phyloP scores from a whole-genome alignment of 345 rosid genomes.

The Salix caprea region DNA sequence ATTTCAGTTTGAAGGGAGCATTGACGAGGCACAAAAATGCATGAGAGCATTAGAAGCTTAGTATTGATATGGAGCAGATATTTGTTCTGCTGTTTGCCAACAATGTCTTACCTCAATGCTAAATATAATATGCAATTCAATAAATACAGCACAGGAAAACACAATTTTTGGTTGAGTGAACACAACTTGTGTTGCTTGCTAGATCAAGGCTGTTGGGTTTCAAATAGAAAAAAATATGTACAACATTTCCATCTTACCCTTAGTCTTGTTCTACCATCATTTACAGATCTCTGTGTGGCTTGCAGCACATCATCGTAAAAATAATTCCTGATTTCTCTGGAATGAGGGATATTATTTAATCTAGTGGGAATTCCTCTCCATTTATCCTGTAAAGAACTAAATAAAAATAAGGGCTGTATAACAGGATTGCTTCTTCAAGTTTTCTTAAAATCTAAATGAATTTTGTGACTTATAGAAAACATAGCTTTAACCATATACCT shows the following conservation, averaged over 20 bases:
- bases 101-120: neutral
- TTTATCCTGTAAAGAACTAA: conserved; percentile 51
- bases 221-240: neutral
- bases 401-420: conserved; percentile 32
- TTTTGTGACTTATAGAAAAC: neutral
- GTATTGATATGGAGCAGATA: too few species aligned
- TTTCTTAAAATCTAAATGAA: conserved; percentile 1
- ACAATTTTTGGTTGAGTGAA: neutral
- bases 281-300: conserved; percentile 68
- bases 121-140: neutral
- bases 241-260: conserved; percentile 45
- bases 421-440: conserved; percentile 8
- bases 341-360: conserved; percentile 91
- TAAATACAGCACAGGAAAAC: neutral
- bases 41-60: too few species aligned
- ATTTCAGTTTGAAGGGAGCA: too few species aligned
- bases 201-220: neutral
- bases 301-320: conserved; percentile 82
- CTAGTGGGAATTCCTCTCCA: conserved; percentile 97
- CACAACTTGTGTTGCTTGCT: conserved; percentile 1
- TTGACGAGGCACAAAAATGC: too few species aligned
- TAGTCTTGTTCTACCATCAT: conserved; percentile 63
- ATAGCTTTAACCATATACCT: conserved; percentile 32
- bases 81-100: too few species aligned
- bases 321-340: conserved; percentile 82